Base-by-base conservation (phyloP, 257 asterid genomes). In the Echites panduratus region DNA sequence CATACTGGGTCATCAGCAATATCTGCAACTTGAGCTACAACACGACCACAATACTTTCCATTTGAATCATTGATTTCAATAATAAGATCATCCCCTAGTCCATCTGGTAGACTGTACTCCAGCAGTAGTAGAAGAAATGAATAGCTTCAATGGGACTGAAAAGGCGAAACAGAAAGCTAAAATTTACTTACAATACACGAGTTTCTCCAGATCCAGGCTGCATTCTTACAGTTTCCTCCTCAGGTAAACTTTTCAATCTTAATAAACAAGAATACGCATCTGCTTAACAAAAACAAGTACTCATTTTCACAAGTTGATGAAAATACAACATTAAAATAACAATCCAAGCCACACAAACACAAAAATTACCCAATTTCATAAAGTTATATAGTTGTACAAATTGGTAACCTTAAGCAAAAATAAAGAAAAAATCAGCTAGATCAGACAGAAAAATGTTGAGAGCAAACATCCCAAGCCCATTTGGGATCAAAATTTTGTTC, bases 181-280 rank as follows among this genome's bases (percentile, higher is more conserved):
- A 32, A n/a, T 68, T 64, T 56, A 87, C 98, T 14, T 86, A 94
- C 99, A 94, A 91, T 65, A 94, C 85, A 69, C 89, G 92, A 75
- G 87, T 87, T 89, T 94, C 99, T 35, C 95, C 93, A 24, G 99
- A 90, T 85, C 97, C 99, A 74, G 99, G 93, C 80, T 85, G 98
- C 95, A 94, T 86, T 84, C 88, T 87, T 66, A 90, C 89, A 67
- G 83, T 85, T 68, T 91, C 98, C 74, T 86, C 93, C 77, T 90
- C 95, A 26, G 91, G 87, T 68, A 87, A 86, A 74, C 96, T 94
- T 84, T 91, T 94, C 81, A 92, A 70, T 77, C 93, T 86, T 92
- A 94, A 75, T 45, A 83, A 77, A 84, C 99, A 94, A 68, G 89
- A 78, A 80, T 91, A 90, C 49, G 91, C 82, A 85, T 89, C 99